Base-by-base conservation (phyloP, 2,329 filamentous ascomycete genomes). In the Verruconis gallopava region DNA sequence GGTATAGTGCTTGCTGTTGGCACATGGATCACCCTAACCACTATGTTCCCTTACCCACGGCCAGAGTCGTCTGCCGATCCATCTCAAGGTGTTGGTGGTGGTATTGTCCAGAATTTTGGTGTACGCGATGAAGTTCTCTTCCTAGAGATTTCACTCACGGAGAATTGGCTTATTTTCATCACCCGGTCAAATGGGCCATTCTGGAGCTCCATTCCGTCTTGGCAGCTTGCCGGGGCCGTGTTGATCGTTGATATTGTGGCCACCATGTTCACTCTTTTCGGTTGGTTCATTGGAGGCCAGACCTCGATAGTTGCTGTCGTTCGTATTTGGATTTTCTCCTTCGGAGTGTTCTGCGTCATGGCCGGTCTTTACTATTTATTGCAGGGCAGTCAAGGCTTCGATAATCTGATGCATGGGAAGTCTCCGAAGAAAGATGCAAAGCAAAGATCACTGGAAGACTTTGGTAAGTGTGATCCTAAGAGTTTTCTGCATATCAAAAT, bases 121-220 rank as follows among this genome's bases (percentile, higher is more conserved):
- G 74, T 79, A 58, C 68, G 83, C 43, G 84, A 93, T 52, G 77
- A 79, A 53, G 78, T 93, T 45, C 65, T 94, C 55, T 93, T 93
- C 75, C 78, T 94, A 28, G 77, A 93, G 66, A 84, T 93, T 61
- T 85, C 83, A 11, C 75, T 93, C 42, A 88, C 85, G 46, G 84
- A 93, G 72, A 94, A 93, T 69, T 93, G 86, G 85, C 74, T 93
- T 40, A 94, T 94, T 65, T 93, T 94, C 71, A 89, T 93, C 66
- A 93, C 85, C 50, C 85, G 86, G 72, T 81, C 85, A 65, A 88
- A 88, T 64, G 85, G 85, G 55, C 84, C 85, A 42, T 89, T 93
- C 73, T 93, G 85, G 85, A 86, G 82, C 3, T 88, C 82, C 18
- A 75, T 85, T 45, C 85, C 86, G 46, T 93, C 85, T 47, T 88